These are phyloP conservation scores for Lactarius hengduanensis DNA, from an alignment of 768 basidiomycete genomes.

Conservation along the genomic window DNA sequence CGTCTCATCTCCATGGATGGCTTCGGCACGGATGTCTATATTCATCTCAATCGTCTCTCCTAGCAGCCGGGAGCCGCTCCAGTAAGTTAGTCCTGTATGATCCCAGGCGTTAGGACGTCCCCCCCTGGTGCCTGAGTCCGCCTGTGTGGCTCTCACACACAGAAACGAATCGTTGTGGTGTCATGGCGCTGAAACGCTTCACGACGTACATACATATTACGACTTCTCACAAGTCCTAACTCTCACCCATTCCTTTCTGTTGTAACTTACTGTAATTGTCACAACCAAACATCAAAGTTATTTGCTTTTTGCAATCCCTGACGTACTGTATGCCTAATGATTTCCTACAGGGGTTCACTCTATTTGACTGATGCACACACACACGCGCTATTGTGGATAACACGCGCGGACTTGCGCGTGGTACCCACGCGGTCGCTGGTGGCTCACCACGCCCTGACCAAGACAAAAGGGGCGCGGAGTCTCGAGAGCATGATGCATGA, in stretches of 20 bases:
- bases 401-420: not conserved
- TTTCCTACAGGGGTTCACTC: not conserved
- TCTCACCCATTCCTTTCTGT: not conserved
- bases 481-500: too few species aligned
- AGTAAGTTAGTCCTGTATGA: constrained; percentile 34
- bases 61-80: constrained; percentile 80
- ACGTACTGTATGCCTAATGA: not conserved
- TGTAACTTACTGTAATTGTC: not conserved
- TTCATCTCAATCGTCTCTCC: constrained; percentile 83
- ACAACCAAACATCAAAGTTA: not conserved
- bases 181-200: not conserved
- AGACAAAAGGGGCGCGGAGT: not conserved
- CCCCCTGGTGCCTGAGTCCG: not conserved
- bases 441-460: not conserved
- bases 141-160: not conserved
- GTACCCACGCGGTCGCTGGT: not conserved
- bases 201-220: not conserved
- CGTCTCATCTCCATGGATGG: constrained; percentile 98
- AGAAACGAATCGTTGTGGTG: not conserved
- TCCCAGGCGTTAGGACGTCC: not conserved
- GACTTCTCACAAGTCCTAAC: too few species aligned
- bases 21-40: constrained; percentile 93
- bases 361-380: not conserved
- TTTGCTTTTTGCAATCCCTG: not conserved
- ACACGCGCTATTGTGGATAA: not conserved